Evolutionary conservation across 2,329 filamentous ascomycete species (phyloP).

Genomic region (Verticillium dahliae): DNA sequence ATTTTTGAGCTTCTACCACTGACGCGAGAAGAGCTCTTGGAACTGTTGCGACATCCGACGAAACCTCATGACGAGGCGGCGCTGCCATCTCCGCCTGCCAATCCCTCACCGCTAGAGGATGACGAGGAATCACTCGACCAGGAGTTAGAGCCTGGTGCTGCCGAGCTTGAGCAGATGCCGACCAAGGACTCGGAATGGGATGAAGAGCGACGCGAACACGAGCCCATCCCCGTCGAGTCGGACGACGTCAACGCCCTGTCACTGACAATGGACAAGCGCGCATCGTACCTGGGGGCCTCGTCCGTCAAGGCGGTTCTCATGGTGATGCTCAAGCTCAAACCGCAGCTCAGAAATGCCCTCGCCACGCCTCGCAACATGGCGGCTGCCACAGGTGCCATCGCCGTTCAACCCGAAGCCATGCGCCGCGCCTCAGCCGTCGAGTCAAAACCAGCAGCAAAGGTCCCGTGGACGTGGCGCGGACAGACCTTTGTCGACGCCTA

Average conservation of each 20-base stretch:
- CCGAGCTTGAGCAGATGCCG: constrained; percentile 62
- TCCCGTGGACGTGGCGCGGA: constrained; percentile 58
- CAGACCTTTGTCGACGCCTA: constrained; percentile 65
- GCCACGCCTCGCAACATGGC: constrained; percentile 38
- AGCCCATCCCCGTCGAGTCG: constrained; percentile 53
- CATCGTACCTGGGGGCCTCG: constrained; percentile 64
- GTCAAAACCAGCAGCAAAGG: constrained; percentile 31
- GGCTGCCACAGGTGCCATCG: constrained; percentile 37
- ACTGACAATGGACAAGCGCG: constrained; percentile 49
- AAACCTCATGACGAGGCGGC: constrained; percentile 27
- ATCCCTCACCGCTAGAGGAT: constrained; percentile 38
- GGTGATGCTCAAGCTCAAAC: constrained; percentile 57
- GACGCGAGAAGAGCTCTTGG: constrained; percentile 53
- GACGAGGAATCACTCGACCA: constrained; percentile 44
- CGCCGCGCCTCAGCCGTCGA: constrained; percentile 31
- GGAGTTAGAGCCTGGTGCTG: constrained; percentile 34
- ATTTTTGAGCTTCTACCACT: constrained; percentile 44
- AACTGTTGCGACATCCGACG: constrained; percentile 42
- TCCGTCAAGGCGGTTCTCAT: constrained; percentile 69
- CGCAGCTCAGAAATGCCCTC: constrained; percentile 36
- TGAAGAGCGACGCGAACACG: constrained; percentile 49
- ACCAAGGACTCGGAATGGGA: constrained; percentile 59
- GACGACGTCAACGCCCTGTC: constrained; percentile 56
- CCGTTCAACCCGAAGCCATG: constrained; percentile 31
- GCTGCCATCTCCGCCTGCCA: constrained; percentile 47